Base-by-base conservation (phyloP, 78 protist species). In the Blattamonas nauphoetae region DNA sequence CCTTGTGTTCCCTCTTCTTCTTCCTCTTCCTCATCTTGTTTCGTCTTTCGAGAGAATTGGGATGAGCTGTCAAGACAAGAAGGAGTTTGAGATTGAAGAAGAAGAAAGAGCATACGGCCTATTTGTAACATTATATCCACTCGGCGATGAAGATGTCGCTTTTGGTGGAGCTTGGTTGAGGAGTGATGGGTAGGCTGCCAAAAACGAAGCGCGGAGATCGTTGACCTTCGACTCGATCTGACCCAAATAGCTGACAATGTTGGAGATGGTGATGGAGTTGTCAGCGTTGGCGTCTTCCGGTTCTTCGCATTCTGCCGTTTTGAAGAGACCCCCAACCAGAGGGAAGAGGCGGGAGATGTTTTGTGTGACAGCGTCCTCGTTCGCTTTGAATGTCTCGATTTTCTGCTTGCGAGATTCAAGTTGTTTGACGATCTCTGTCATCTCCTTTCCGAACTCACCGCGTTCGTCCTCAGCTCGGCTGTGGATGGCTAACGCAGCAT, bases 181-280 rank as follows among this genome's bases (percentile, higher is more conserved):
- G 21, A 55, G 71, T 21, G 11, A 21, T 29, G 71, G 71, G 21
- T 55, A 55, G 38, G 71, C 71, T 21, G 5, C 42, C 55, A 0
- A 6, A 34, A n/a, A 45, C 34, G 78, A 34, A 11, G 45, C 3
- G 35, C 46, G 83, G 0, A 71, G 1, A 42, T 71, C 88, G 45
- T 86, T 86, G 1, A 80, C 83, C 11, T 44, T 21, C 34, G 45
- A 80, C 88, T 86, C 88, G 41, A 86, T 71, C 21, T 55, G 71
- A 21, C 88, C 88, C 29, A 86, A 0, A 45, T 71, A 86, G 0
- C 38, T 6, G 82, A 86, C 77, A 42, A 86, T 63, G 45, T 63
- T 71, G 41, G 81, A 0, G n/a, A 63, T 64, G 45, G 85, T 71
- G 63, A 78, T 1, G 45, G 84, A 46, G 0, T 2, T 45, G 21